Evolutionary conservation across 179 eudicot species (phyloP).

Genomic region (Vitellaria paradoxa): DNA sequence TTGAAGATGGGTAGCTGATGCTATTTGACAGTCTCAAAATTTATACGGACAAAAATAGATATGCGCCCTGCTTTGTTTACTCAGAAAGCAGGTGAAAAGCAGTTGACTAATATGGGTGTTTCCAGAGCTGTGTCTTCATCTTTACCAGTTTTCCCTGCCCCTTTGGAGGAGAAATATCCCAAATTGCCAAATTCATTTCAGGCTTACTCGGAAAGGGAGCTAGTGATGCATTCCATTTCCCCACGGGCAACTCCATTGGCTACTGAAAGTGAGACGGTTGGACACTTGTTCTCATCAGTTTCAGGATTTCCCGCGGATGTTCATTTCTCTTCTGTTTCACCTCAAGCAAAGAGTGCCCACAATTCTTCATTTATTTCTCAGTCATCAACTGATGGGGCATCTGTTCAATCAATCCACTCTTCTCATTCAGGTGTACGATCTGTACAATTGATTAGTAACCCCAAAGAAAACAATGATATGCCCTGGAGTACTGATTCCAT

Average conservation of each 20-base stretch:
- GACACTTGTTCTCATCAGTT: constrained; percentile 32
- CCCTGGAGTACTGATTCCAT: constrained; percentile 46
- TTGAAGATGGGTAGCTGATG: neutral
- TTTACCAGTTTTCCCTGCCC: constrained; percentile 41
- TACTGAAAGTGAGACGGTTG: constrained; percentile 22
- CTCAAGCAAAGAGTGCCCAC: constrained; percentile 31
- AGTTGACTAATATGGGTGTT: constrained; percentile 15
- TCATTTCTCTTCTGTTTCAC: constrained; percentile 40
- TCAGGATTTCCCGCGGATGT: constrained; percentile 42
- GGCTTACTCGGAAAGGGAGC: constrained; percentile 37
- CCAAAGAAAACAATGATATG: constrained; percentile 29
- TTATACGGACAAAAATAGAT: constrained; percentile 1
- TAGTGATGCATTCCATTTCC: constrained; percentile 32
- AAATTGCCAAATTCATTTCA: constrained; percentile 52
- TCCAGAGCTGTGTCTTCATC: constrained; percentile 33
- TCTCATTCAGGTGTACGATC: constrained; percentile 34
- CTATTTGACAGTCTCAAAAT: neutral
- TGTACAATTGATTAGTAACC: constrained; percentile 30
- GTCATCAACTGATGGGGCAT: constrained; percentile 30
- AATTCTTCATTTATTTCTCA: constrained; percentile 31
- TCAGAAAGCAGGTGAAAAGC: constrained; percentile 40
- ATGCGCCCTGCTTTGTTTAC: constrained; percentile 37
- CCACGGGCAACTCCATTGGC: constrained; percentile 29
- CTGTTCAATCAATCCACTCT: constrained; percentile 33
- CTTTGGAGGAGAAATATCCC: constrained; percentile 42